A percentile compares a stretch with the other conserved stretches of the same genome.
These are phyloP conservation scores for Eucalyptus rudis DNA, from an alignment of 345 rosid species.

Conservation along the genomic window DNA sequence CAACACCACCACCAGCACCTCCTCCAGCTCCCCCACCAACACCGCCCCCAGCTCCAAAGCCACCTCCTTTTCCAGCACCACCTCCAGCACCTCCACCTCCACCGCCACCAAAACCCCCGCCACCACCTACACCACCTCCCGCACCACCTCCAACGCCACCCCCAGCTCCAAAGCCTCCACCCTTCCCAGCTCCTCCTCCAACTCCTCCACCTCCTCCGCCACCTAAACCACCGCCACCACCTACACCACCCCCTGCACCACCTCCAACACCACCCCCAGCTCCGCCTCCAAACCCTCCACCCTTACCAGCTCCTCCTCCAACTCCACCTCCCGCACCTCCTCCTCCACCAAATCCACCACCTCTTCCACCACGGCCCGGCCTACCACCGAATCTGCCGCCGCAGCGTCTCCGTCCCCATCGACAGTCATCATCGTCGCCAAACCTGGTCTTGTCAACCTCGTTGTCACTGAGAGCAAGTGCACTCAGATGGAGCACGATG, in stretches of 20 bases:
- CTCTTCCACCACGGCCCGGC: not conserved
- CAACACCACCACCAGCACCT: constrained; percentile 17
- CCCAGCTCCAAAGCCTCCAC: constrained; percentile 6
- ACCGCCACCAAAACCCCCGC: constrained; percentile 25
- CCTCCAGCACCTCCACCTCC: constrained; percentile 31
- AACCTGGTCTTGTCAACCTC: constrained; percentile 2
- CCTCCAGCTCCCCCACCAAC: constrained; percentile 29
- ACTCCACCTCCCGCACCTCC: not conserved
- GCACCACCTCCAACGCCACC: constrained; percentile 8
- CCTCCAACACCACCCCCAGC: not conserved
- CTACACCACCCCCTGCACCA: not conserved
- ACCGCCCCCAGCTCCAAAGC: constrained; percentile 17
- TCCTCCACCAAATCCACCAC: not conserved
- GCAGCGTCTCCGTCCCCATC: constrained; percentile 3
- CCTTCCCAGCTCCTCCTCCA: constrained; percentile 1
- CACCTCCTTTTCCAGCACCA: constrained; percentile 25
- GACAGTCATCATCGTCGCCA: constrained; percentile 1
- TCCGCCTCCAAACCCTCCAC: not conserved
- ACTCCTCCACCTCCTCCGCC: not conserved
- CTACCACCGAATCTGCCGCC: not conserved
- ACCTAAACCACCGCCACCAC: not conserved
- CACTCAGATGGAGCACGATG: constrained; percentile 12
- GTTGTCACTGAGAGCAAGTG: not conserved
- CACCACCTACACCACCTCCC: constrained; percentile 32
- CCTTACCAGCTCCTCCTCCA: not conserved